Percentiles rank a stretch among this genome's conserved stretches.
These are phyloP conservation scores for Apiospora sp. DNA, from an alignment of 2,329 filamentous ascomycete genomes.

Conservation along the genomic window DNA sequence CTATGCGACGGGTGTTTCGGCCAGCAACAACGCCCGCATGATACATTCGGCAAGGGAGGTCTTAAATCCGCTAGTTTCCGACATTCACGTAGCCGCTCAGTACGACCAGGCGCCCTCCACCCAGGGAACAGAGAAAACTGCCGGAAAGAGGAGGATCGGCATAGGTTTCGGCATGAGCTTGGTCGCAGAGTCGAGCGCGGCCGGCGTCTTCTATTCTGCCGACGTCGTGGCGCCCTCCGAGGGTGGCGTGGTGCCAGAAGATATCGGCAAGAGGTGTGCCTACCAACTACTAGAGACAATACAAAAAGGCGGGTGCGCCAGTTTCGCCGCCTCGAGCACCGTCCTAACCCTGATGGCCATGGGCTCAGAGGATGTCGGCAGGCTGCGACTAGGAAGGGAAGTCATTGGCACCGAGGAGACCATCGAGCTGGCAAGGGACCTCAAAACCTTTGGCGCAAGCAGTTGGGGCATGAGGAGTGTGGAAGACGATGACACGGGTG, in stretches of 20 bases:
- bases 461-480: slow-evolving; percentile 89
- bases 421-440: slow-evolving; percentile 81
- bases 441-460: slow-evolving; percentile 87
- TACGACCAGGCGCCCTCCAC: slow-evolving; percentile 73
- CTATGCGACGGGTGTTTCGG: slow-evolving; percentile 90
- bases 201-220: slow-evolving; percentile 84
- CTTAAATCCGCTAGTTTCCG: slow-evolving; percentile 83
- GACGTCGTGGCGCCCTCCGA: slow-evolving; percentile 78
- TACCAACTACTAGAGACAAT: slow-evolving; percentile 89
- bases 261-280: slow-evolving; percentile 87
- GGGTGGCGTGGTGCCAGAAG: slow-evolving; percentile 87
- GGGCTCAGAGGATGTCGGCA: slow-evolving; percentile 94
- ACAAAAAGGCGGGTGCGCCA: slow-evolving; percentile 82
- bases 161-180: slow-evolving; percentile 92
- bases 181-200: slow-evolving; percentile 88
- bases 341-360: slow-evolving; percentile 94
- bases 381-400: slow-evolving; percentile 81
- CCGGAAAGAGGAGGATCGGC: slow-evolving; percentile 72
- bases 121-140: slow-evolving; percentile 58
- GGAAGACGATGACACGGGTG: slow-evolving; percentile 69
- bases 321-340: slow-evolving; percentile 73
- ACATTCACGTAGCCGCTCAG: slow-evolving; percentile 88
- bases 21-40: slow-evolving; percentile 93
- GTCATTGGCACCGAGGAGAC: slow-evolving; percentile 83
- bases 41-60: slow-evolving; percentile 89